Evolutionary conservation across 352 stramenopile species (phyloP).

Genomic region (Pythium angustatum): DNA sequence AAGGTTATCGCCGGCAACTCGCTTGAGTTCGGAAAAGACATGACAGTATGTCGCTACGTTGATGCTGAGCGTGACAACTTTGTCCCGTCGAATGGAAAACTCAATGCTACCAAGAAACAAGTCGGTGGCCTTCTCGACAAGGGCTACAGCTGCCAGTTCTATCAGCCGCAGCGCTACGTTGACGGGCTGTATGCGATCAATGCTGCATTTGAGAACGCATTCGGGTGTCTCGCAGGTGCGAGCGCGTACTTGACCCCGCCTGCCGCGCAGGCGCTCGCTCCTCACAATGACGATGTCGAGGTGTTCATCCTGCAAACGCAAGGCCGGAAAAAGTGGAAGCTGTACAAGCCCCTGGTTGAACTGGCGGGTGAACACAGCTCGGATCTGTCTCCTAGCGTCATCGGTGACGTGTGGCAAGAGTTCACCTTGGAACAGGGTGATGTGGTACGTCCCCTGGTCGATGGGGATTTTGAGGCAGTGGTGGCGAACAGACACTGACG

Average conservation of each 20-base stretch:
- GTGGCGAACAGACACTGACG: not conserved
- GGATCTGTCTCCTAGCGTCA: constrained; percentile 61
- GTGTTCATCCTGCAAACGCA: constrained; percentile 88
- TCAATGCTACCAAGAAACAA: constrained; percentile 44
- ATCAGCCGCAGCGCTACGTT: constrained; percentile 83
- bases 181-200: constrained; percentile 77
- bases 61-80: constrained; percentile 70
- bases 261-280: constrained; percentile 77
- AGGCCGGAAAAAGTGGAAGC: constrained; percentile 88
- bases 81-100: constrained; percentile 21
- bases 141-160: constrained; percentile 88
- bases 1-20: constrained; percentile 57
- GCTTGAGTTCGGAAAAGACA: constrained; percentile 61
- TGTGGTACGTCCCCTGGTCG: constrained; percentile 33
- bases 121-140: constrained; percentile 61
- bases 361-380: constrained; percentile 79
- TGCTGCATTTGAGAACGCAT: constrained; percentile 74
- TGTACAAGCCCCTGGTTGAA: constrained; percentile 75
- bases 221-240: constrained; percentile 72
- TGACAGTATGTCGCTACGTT: constrained; percentile 80
- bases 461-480: not conserved
- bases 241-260: constrained; percentile 83
- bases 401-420: constrained; percentile 81
- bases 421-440: constrained; percentile 83
- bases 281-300: constrained; percentile 86